Conservation (phyloP, 768 basidiomycete genomes). For the Fibroporia radiculosa region DNA sequence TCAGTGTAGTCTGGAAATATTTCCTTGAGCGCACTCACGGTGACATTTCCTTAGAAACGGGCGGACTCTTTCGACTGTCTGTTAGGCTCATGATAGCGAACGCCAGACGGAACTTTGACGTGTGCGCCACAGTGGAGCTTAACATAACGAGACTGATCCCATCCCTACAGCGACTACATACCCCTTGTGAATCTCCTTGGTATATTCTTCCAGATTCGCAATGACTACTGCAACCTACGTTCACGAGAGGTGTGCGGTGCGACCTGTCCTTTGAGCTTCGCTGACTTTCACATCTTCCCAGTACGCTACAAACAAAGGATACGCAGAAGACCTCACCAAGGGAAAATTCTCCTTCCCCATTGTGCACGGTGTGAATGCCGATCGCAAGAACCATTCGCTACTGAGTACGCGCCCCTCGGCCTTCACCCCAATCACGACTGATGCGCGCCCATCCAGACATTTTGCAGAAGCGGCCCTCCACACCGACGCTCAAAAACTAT, state of each 20-base stretch:
- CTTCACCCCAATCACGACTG: too few relatives aligned
- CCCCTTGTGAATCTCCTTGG: constrained; percentile 92
- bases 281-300: constrained; percentile 25
- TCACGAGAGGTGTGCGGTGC: constrained; percentile 52
- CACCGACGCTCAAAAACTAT: constrained; percentile 73
- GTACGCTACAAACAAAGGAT: constrained; percentile 83
- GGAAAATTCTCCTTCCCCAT: constrained; percentile 98
- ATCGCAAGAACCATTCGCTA: constrained; percentile 69
- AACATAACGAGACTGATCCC: background rate
- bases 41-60: constrained; percentile 63
- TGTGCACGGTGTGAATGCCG: constrained; percentile 80
- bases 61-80: constrained; percentile 85
- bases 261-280: too few relatives aligned
- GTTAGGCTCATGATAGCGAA: constrained; percentile 97
- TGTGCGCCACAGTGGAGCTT: constrained; percentile 34
- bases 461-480: constrained; percentile 80
- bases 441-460: too few relatives aligned
- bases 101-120: constrained; percentile 47
- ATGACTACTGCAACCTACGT: constrained; percentile 93
- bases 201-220: constrained; percentile 94
- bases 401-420: constrained; percentile 57
- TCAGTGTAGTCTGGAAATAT: background rate
- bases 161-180: constrained; percentile 63
- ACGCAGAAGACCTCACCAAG: constrained; percentile 90
- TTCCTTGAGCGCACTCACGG: background rate